Conservation (phyloP, 345 rosid genomes). For the Acer campestre region DNA sequence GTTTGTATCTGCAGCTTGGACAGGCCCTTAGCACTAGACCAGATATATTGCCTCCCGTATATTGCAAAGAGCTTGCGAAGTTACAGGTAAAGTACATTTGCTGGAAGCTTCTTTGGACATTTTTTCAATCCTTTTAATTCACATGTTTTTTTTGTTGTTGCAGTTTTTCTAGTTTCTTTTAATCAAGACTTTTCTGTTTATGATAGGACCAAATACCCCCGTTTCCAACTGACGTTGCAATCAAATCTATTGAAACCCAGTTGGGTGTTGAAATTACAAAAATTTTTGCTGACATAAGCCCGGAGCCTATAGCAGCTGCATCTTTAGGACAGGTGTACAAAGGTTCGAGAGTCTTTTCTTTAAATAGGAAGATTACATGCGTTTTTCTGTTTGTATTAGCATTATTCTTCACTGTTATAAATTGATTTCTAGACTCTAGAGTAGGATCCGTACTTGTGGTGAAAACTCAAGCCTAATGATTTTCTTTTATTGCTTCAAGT, state of each 20-base stretch:
- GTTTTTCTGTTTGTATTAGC: background rate
- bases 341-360: constrained; percentile 56
- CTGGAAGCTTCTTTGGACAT: constrained; percentile 6
- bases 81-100: constrained; percentile 59
- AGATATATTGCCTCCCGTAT: constrained; percentile 79
- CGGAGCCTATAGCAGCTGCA: constrained; percentile 91
- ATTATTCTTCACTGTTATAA: constrained; percentile 6
- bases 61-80: constrained; percentile 93
- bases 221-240: constrained; percentile 72
- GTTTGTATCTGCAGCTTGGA: constrained; percentile 64
- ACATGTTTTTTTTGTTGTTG: background rate
- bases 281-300: constrained; percentile 85
- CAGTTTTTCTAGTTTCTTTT: constrained; percentile 8
- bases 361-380: constrained; percentile 9
- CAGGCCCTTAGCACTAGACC: constrained; percentile 98
- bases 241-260: constrained; percentile 80
- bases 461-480: constrained; percentile 29
- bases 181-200: constrained; percentile 21
- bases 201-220: constrained; percentile 95
- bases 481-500: constrained; percentile 44
- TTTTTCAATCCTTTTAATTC: constrained; percentile 4
- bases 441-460: constrained; percentile 6
- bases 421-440: background rate
- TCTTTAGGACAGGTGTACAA: constrained; percentile 98
- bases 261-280: constrained; percentile 69